Conservation (phyloP, 2,329 filamentous ascomycete genomes). For the Paramyrothecium sp. region DNA sequence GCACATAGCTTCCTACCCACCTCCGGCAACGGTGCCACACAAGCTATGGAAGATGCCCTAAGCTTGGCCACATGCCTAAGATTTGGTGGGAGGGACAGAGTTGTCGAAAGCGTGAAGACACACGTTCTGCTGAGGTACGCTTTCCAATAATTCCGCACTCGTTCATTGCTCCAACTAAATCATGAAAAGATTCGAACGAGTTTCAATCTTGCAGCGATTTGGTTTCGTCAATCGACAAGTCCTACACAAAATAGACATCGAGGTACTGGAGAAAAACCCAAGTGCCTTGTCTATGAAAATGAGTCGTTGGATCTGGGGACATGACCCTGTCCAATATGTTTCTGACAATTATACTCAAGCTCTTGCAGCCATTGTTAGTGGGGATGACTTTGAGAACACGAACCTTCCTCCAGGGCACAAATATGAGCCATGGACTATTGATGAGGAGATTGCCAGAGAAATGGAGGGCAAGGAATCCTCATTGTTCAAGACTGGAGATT, state of each 20-base stretch:
- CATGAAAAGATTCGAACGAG: constrained; percentile 1
- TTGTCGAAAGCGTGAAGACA: neutral
- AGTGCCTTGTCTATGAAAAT: neutral
- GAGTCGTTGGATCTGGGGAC: constrained; percentile 1
- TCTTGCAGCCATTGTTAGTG: neutral
- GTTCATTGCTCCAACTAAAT: no score
- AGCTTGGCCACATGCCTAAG: constrained; percentile 14
- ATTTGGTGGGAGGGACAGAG: constrained; percentile 2
- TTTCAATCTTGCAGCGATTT: neutral
- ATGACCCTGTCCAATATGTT: neutral
- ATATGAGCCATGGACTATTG: neutral
- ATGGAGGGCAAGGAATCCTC: neutral
- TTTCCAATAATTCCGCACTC: no score
- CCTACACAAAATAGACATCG: neutral
- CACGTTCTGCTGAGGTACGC: neutral
- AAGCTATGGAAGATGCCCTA: constrained; percentile 16
- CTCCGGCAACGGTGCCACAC: constrained; percentile 14
- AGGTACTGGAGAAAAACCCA: neutral
- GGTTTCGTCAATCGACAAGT: neutral
- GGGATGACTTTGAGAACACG: neutral
- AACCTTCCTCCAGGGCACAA: neutral
- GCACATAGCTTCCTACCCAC: constrained; percentile 16
- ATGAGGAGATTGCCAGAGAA: neutral
- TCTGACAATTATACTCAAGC: neutral
- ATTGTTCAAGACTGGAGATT: neutral